Base-by-base conservation (phyloP, 768 basidiomycete genomes). In the Pulveroboletus sp. region DNA sequence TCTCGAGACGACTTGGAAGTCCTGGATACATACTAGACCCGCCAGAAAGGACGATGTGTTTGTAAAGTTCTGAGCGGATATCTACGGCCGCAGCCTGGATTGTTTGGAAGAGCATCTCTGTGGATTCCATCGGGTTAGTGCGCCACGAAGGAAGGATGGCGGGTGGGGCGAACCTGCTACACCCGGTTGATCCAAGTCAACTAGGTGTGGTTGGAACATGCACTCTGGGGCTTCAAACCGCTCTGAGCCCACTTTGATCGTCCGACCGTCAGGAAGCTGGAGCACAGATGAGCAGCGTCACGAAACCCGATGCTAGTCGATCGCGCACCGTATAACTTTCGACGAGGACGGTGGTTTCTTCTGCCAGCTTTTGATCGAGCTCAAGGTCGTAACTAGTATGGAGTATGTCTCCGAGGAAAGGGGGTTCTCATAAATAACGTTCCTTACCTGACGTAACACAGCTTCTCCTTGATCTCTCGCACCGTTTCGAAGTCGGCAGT, bases 401-500 rank as follows among this genome's bases (percentile, higher is more conserved):
- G 40, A 48, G 43, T 39, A 40, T 47, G 15, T 17, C 8, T 33
- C 28, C 33, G 43, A 27, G 54, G 38, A 38, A 33, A 28, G 24
- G 1, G n/a, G 32, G 26, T 33, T n/a, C 14, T 11, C 13, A 31
- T 14, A 27, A 32, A 36, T 30, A 48, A 42, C 17, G 17, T 10
- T 26, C 53, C 78, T 43, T 56, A 93, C 91, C 89, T 95, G 63
- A 96, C 89, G 65, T 98, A 99, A 73, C 96, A 99, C 39, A 98
- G 71, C 69, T 94, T 96, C 76, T 99, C 96, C 73, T 99, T 99
- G 73, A 99, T 98, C 69, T 96, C 92, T 30, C 95, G 75, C 18
- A 99, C 96, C 2, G 96, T 99, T 75, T 99, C 96, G 62, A 99
- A 99, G 73, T 99, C 96, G 26, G 96, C 96, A 3, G 96, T 99